Percentiles rank a stretch among this genome's conserved stretches.
These are phyloP conservation scores for Mortierella sp. DNA, from an alignment of 371 early-diverging fungal species.

Conservation along the genomic window DNA sequence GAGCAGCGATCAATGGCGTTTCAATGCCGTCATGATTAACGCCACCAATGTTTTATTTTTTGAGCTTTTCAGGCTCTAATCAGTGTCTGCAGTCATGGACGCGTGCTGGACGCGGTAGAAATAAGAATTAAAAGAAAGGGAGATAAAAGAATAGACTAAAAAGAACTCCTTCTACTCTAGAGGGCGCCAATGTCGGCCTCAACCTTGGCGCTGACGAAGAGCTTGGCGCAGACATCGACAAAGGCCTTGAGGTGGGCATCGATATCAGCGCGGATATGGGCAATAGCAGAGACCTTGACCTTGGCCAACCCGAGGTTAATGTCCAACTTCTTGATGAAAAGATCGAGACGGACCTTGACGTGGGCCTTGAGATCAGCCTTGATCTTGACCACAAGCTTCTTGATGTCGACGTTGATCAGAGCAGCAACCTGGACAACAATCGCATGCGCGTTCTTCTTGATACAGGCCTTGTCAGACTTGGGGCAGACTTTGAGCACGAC, in stretches of 20 bases:
- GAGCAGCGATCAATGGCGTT: too few species aligned
- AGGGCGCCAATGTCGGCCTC: slow-evolving; percentile 24
- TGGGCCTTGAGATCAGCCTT: slow-evolving; percentile 27
- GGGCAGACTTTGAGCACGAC: slow-evolving; percentile 21
- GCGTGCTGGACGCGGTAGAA: not conserved
- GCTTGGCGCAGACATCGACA: slow-evolving; percentile 22
- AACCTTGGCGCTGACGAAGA: slow-evolving; percentile 22
- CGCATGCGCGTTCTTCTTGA: slow-evolving; percentile 23
- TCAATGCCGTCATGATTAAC: too few species aligned
- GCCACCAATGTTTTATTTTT: not conserved
- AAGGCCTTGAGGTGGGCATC: slow-evolving; percentile 35
- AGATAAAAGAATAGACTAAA: not conserved
- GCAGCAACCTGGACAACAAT: slow-evolving; percentile 38
- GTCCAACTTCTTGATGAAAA: slow-evolving; percentile 23
- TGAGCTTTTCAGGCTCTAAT: not conserved
- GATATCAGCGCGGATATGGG: slow-evolving; percentile 22
- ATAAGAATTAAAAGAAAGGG: not conserved
- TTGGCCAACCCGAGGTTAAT: slow-evolving; percentile 27
- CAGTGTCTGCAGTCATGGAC: not conserved
- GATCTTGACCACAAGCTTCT: slow-evolving; percentile 31
- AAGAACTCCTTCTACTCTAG: slow-evolving; percentile 14
- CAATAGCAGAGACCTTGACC: slow-evolving; percentile 18
- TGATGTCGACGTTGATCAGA: slow-evolving; percentile 18
- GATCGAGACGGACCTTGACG: slow-evolving; percentile 18
- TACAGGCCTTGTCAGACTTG: slow-evolving; percentile 16